Evolutionary conservation across 1,284 basidiomycete genomes (phyloP).

Genomic region (Boletus smithii): DNA sequence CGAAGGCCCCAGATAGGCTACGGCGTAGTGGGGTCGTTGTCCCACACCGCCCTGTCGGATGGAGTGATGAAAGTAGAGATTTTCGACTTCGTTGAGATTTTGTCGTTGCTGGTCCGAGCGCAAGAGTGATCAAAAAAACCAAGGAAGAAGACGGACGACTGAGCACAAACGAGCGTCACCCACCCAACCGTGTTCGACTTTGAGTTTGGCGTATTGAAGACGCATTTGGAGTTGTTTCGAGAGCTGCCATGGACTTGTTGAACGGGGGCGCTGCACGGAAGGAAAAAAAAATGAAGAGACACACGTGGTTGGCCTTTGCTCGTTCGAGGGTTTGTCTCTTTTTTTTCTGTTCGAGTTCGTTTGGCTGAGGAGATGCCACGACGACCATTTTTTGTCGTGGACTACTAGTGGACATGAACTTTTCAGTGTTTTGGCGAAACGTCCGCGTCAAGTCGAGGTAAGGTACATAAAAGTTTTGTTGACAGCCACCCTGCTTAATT

Average conservation of each 20-base stretch:
- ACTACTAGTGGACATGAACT: conserved; percentile 9
- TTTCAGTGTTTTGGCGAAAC: no score
- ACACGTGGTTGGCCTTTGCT: conserved; percentile 61
- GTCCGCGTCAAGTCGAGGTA: no score
- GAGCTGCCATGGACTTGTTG: conserved; percentile 42
- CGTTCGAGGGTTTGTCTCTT: conserved; percentile 53
- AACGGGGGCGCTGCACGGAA: no score
- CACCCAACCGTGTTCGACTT: conserved; percentile 80
- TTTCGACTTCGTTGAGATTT: conserved; percentile 73
- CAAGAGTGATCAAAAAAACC: neutral
- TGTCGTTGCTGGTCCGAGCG: conserved; percentile 56
- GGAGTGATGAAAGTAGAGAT: conserved; percentile 71
- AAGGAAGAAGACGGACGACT: neutral
- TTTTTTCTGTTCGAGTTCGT: conserved; percentile 39
- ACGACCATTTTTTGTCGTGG: conserved; percentile 24
- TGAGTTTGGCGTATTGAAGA: conserved; percentile 71
- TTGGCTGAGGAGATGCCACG: conserved; percentile 21
- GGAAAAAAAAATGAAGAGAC: conserved; percentile 20
- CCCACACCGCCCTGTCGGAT: conserved; percentile 13
- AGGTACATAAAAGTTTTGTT: no score
- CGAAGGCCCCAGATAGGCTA: neutral
- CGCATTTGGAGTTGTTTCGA: conserved; percentile 71
- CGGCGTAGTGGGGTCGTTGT: conserved; percentile 8
- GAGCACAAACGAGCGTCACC: conserved; percentile 26
- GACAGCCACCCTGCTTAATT: no score